phyloP scores from a whole-genome alignment of 2,329 filamentous ascomycete species.

The Aspergillus pseudoterreus region DNA sequence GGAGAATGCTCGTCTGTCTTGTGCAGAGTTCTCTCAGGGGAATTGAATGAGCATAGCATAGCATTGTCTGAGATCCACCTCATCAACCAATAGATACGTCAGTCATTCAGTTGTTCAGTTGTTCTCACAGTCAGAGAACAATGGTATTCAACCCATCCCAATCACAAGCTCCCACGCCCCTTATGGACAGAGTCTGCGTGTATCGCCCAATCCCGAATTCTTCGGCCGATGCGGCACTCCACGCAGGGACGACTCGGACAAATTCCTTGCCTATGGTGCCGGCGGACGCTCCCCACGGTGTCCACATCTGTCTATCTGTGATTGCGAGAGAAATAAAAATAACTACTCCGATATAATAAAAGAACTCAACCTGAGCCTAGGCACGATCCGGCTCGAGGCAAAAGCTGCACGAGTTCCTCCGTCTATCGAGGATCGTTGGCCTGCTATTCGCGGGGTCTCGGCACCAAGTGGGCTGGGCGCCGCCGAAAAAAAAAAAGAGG shows the following conservation, averaged over 20 bases:
- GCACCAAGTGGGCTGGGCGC: conserved; percentile 9
- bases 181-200: neutral
- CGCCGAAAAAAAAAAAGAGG: conserved; percentile 7
- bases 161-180: neutral
- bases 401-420: conserved; percentile 2
- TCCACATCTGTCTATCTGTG: no score
- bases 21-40: no score
- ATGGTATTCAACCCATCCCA: no score
- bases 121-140: no score
- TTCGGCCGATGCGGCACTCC: conserved; percentile 3
- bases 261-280: neutral
- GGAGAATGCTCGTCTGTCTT: no score
- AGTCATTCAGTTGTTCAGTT: no score
- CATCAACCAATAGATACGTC: no score
- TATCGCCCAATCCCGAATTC: neutral
- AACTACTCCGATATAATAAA: neutral
- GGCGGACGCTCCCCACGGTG: no score
- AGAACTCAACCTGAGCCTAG: neutral
- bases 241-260: conserved; percentile 3
- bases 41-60: no score
- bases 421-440: conserved; percentile 9
- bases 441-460: conserved; percentile 15
- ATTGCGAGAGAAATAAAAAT: neutral
- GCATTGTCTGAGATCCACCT: no score
- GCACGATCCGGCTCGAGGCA: neutral